Percentiles rank a stretch among this genome's conserved stretches.
Conservation (phyloP, 306 rosid species). For the Dryas alaskensis region DNA sequence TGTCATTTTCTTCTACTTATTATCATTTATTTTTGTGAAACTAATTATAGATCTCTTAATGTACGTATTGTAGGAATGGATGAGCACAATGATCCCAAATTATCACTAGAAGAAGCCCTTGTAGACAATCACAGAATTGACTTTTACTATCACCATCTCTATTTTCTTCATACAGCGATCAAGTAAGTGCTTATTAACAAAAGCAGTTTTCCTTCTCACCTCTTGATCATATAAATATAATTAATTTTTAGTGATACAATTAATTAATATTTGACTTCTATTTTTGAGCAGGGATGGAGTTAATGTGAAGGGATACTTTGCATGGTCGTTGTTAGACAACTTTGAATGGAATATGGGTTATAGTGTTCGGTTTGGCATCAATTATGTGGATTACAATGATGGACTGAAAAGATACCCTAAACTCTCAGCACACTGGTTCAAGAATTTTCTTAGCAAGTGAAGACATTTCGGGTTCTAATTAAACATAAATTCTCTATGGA, state of each 20-base stretch:
- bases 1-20: not conserved
- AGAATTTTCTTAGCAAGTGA: constrained; percentile 32
- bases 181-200: constrained; percentile 29
- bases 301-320: constrained; percentile 54
- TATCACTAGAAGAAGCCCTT: constrained; percentile 40
- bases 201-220: not conserved
- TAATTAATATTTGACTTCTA: not conserved
- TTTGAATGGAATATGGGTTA: constrained; percentile 59
- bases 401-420: constrained; percentile 42
- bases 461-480: not conserved
- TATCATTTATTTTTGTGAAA: not conserved
- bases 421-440: constrained; percentile 49
- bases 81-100: constrained; percentile 39
- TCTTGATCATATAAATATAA: not conserved
- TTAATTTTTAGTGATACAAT: too few relatives aligned
- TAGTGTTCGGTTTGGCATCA: constrained; percentile 44
- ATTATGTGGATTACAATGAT: constrained; percentile 44
- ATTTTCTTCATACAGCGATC: constrained; percentile 42
- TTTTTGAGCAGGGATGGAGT: constrained; percentile 36
- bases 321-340: constrained; percentile 62
- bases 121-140: constrained; percentile 46
- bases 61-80: constrained; percentile 38
- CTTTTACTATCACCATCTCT: constrained; percentile 46
- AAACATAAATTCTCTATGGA: not conserved
- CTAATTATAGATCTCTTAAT: not conserved